Evolutionary conservation across 192 early-diverging fungal genomes (phyloP).

Genomic region (Umbelopsis vinacea): DNA sequence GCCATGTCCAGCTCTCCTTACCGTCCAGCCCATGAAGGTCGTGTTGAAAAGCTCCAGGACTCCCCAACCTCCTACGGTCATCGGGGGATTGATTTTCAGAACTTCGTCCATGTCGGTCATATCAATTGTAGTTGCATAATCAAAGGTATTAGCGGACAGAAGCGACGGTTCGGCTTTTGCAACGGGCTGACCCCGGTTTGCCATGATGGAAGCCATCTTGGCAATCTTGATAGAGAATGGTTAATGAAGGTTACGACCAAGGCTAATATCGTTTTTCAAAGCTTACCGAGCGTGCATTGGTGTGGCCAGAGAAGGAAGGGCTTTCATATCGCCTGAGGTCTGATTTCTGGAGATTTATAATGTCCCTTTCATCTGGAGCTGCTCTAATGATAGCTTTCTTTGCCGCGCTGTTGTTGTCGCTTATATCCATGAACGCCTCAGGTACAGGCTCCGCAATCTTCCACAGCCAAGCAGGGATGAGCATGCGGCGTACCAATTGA

Average conservation of each 20-base stretch:
- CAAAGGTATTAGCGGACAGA: slow-evolving; percentile 27
- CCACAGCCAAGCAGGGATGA: background rate
- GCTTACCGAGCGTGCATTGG: slow-evolving; percentile 57
- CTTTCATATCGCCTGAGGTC: slow-evolving; percentile 34
- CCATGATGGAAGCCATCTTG: slow-evolving; percentile 63
- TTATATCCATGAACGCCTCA: background rate
- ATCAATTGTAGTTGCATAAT: slow-evolving; percentile 17
- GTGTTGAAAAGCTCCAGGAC: background rate
- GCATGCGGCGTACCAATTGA: background rate
- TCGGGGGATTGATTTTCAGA: slow-evolving; percentile 29
- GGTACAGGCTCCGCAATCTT: background rate
- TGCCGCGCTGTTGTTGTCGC: background rate
- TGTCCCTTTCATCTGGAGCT: background rate
- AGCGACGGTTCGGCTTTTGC: slow-evolving; percentile 35
- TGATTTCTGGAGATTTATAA: background rate
- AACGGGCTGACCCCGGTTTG: slow-evolving; percentile 55
- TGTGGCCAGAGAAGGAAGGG: slow-evolving; percentile 57
- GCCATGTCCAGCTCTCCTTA: background rate
- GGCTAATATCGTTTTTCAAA: background rate
- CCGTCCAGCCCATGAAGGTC: slow-evolving; percentile 4
- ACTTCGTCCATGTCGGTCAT: slow-evolving; percentile 25
- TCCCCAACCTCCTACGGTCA: slow-evolving; percentile 46
- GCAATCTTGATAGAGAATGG: slow-evolving; percentile 44
- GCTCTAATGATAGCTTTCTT: background rate
- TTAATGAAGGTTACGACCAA: no score